Base-by-base conservation (phyloP, 805 yeast genomes). In the Kockiozyma suomiensis region DNA sequence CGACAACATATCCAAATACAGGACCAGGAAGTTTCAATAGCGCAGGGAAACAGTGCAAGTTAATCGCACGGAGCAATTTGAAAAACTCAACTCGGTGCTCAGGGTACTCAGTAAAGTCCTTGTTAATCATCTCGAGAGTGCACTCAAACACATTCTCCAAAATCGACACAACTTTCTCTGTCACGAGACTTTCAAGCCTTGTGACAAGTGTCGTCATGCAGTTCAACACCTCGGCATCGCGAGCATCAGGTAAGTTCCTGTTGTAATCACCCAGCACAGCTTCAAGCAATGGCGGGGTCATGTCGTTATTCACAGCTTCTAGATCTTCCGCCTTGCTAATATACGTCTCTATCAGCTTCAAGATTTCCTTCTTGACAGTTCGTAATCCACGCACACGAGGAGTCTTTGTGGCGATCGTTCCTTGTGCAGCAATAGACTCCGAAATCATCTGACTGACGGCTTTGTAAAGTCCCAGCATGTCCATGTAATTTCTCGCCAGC, bases 31-130 rank as follows among this genome's bases (percentile, higher is more conserved):
- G 81, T 73, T 90, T 88, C 61, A 90, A 79, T 66, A 94, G 80
- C 0, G 97, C 96, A 59, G 84, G 82, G 80, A 94, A 94, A 17
- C 94, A 86, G 71, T 88, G 87, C 67, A 85, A 75, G 74, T 94
- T 87, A 70, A 94, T 93, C 61, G 89, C 96, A 69, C 92, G 86
- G 72, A 94, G 80, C 56, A 94, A 80, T 76, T 87, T 88, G 78
- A 93, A 94, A 74, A 94, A 94, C 73, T 92, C 98, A 58, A 93
- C 96, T 71, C 99, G 85, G 77, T 93, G 97, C 74, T 94, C 99
- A 12, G 98, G 99, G 74, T 90, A 94, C 75, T 94, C 97, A 2
- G 96, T 85, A 72, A 94, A 90, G 74, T 94, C 97, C 70, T 88
- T 88, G 72, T 88, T 90, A 70, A 94, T 93, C 99, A 94, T 94